Evolutionary conservation across 768 basidiomycete species (phyloP).

Genomic region (Pleurotus eryngii): DNA sequence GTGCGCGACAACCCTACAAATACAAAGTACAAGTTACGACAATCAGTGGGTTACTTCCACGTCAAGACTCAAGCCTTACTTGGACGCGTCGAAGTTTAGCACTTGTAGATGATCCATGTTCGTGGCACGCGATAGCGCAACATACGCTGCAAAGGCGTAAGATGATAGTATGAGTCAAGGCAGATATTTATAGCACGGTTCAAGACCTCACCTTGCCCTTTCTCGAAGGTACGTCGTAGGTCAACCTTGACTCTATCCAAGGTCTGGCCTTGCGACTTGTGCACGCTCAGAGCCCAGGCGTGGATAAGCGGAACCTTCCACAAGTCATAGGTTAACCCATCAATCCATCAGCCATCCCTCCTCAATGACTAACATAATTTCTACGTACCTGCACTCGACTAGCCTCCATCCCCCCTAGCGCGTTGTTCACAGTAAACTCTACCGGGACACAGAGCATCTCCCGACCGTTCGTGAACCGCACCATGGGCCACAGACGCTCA

Average conservation of each 20-base stretch:
- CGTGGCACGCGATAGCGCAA: constrained; percentile 72
- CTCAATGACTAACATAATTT: background rate
- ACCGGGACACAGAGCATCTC: constrained; percentile 47
- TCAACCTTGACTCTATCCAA: constrained; percentile 81
- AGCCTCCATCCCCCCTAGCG: constrained; percentile 56
- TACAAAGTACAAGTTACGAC: background rate
- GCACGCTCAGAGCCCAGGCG: constrained; percentile 87
- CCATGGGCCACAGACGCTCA: constrained; percentile 49
- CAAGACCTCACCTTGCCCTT: constrained; percentile 58
- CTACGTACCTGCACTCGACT: constrained; percentile 49
- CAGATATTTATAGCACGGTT: background rate
- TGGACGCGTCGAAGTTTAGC: constrained; percentile 55
- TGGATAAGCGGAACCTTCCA: constrained; percentile 69
- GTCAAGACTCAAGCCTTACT: constrained; percentile 34
- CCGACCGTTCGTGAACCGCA: constrained; percentile 51
- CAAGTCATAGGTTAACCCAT: background rate
- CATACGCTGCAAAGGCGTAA: constrained; percentile 45
- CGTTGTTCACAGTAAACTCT: constrained; percentile 64
- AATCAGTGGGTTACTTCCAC: constrained; percentile 1
- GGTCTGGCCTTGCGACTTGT: constrained; percentile 91
- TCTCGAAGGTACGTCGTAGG: constrained; percentile 73
- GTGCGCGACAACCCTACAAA: constrained; percentile 57
- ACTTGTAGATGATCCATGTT: constrained; percentile 64
- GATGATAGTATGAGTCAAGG: background rate
- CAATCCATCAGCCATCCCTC: background rate